Evolutionary conservation across 495 filamentous ascomycete genomes (phyloP), one percentile per base, ranked within the genome.

Genomic region (Bathelium albidoporum): DNA sequence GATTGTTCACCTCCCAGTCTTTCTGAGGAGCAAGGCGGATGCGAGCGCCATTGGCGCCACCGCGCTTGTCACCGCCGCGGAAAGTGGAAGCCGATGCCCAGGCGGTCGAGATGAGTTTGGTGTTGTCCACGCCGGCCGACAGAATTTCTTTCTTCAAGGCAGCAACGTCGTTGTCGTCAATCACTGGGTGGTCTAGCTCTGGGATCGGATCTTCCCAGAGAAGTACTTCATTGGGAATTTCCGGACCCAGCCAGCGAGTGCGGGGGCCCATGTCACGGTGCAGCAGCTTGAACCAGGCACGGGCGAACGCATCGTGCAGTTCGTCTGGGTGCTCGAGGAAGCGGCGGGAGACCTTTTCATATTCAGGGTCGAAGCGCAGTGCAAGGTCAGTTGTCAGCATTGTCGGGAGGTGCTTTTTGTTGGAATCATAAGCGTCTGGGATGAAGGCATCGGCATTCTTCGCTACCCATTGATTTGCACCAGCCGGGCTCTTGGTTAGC

Each of bases 261-360:
- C 84, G 80, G 18, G 87, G 87, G 18, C 87, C 87, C 75, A 89
- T 79, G 71, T 89, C 87, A 73, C 87, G 85, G 76, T 89, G 87
- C 39, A 86, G 76, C 60, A 89, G 80, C 82, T 89, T 89, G 81
- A 89, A 89, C 87, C 87, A 89, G 59, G 87, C 86, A 58, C 82
- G 81, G 52, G 80, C 75, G 67, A 89, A 89, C 4, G 77, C 85
- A 64, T 87, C 83, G 58, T 79, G 79, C 59, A 88, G 80, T 77
- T 87, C 73, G 65, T 85, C 83, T 1, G 84, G 83, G 73, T 89
- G 72, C 64, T 79, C 80, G 43, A 85, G 77, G 80, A 83, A 88
- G 65, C 80, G 80, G 45, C 85, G 84, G 16, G 83, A 77, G 70
- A 89, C 85, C 82, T 88, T 88, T 76, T 87, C 85, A 77, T 88